A percentile compares a stretch with the other conserved stretches of the same genome.
Evolutionary conservation across 2,329 filamentous ascomycete species (phyloP).

Genomic region (Leptographium flavum): DNA sequence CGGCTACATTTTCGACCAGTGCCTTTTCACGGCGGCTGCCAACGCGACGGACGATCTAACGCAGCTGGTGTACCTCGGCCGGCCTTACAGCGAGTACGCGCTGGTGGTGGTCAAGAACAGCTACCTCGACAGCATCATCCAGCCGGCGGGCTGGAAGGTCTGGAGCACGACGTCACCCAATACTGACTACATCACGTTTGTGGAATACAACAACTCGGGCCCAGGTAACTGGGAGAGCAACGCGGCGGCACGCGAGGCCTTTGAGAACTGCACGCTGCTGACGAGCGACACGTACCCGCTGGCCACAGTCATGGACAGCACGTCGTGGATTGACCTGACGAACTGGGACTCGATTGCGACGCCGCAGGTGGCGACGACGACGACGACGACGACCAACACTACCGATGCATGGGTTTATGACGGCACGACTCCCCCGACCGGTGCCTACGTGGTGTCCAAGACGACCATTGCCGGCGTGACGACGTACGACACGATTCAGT

Average conservation of each 20-base stretch:
- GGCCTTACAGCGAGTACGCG: conserved; percentile 31
- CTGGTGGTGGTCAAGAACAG: conserved; percentile 34
- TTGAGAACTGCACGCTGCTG: conserved; percentile 13
- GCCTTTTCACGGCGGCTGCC: conserved; percentile 17
- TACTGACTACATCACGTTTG: conserved; percentile 18
- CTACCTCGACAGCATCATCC: conserved; percentile 38
- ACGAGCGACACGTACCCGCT: conserved; percentile 13
- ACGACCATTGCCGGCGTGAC: conserved; percentile 19
- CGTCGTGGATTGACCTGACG: conserved; percentile 15
- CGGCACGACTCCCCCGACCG: conserved; percentile 17
- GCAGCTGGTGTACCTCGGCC: conserved; percentile 41
- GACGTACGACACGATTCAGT: conserved; percentile 23
- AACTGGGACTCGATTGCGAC: conserved; percentile 14
- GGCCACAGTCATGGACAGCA: conserved; percentile 13
- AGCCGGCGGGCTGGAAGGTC: conserved; percentile 40
- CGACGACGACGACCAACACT: conserved; percentile 4
- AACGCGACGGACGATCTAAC: conserved; percentile 24
- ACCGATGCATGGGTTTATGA: conserved; percentile 5
- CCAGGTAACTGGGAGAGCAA: conserved; percentile 21
- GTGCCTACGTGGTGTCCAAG: conserved; percentile 19
- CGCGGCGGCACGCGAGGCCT: conserved; percentile 16
- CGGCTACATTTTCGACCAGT: conserved; percentile 32
- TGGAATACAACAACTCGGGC: conserved; percentile 46
- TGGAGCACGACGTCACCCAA: conserved; percentile 20
- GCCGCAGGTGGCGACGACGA: neutral